phyloP scores from a whole-genome alignment of 2,329 filamentous ascomycete species.

The Paracamarosporium sp. region DNA sequence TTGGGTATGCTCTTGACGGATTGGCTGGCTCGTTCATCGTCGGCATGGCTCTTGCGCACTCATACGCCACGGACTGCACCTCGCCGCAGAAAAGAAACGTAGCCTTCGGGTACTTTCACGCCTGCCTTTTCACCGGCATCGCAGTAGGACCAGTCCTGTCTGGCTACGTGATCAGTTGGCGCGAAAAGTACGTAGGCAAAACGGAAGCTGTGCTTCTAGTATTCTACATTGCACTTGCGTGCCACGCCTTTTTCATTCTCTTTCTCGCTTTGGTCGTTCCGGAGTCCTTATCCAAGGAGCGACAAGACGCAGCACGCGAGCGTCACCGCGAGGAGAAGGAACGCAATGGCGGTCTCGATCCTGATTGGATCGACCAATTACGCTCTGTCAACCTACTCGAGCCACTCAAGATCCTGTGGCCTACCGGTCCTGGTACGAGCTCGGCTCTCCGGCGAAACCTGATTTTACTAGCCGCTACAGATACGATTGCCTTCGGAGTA shows the following conservation, averaged over 20 bases:
- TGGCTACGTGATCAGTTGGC: conserved; percentile 75
- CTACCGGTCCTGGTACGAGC: conserved; percentile 69
- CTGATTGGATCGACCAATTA: conserved; percentile 53
- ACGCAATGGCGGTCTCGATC: conserved; percentile 34
- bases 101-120: conserved; percentile 88
- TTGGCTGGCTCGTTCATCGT: conserved; percentile 88
- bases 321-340: conserved; percentile 62
- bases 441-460: conserved; percentile 76
- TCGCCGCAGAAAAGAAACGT: conserved; percentile 79
- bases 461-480: conserved; percentile 78
- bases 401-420: conserved; percentile 80
- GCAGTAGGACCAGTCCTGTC: conserved; percentile 84
- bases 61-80: conserved; percentile 90
- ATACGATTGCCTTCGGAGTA: conserved; percentile 81
- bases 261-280: conserved; percentile 77
- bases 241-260: conserved; percentile 76
- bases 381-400: conserved; percentile 70
- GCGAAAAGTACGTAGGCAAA: conserved; percentile 46
- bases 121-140: conserved; percentile 86
- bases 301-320: conserved; percentile 73
- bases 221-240: conserved; percentile 80
- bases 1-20: conserved; percentile 81
- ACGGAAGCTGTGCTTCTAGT: conserved; percentile 79
- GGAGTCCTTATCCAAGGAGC: conserved; percentile 79
- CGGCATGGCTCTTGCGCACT: conserved; percentile 78